Conservation (phyloP, 2,329 filamentous ascomycete genomes). For the Hymenoscyphus fructigenus region DNA sequence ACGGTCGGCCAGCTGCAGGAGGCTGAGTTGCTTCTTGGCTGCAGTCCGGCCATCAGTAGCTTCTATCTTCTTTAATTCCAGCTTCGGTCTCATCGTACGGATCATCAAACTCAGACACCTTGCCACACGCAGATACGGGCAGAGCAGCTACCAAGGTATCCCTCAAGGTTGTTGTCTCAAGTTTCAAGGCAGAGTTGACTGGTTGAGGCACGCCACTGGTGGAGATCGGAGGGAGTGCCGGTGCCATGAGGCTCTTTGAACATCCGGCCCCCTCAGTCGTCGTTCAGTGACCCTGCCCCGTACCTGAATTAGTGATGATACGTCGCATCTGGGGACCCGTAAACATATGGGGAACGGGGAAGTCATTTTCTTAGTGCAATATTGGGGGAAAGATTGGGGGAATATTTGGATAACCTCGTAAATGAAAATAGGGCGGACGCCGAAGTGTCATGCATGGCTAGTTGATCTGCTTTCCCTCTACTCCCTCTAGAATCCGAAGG, state of each 20-base stretch:
- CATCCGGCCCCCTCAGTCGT: not conserved
- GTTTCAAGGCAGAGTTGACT: constrained; percentile 3
- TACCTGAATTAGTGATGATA: constrained; percentile 6
- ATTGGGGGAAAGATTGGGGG: too few species aligned
- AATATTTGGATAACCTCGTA: not conserved
- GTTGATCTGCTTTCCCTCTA: not conserved
- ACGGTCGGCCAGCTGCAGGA: not conserved
- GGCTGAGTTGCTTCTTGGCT: not conserved
- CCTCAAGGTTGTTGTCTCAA: constrained; percentile 1
- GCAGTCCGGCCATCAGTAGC: not conserved
- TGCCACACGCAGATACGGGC: constrained; percentile 10
- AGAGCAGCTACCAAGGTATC: not conserved
- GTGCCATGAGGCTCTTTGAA: not conserved
- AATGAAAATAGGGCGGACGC: not conserved
- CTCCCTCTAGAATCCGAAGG: not conserved
- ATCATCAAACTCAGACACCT: constrained; percentile 14
- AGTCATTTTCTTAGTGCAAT: not conserved
- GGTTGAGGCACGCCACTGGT: not conserved
- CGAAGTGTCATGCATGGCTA: not conserved
- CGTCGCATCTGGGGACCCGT: not conserved
- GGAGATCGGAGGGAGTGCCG: not conserved
- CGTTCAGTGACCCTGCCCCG: not conserved
- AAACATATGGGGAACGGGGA: not conserved
- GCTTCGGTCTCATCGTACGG: constrained; percentile 1
- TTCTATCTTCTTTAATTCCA: not conserved